Evolutionary conservation across 306 rosid genomes (phyloP).

Genomic region (Citrullus amarus): DNA sequence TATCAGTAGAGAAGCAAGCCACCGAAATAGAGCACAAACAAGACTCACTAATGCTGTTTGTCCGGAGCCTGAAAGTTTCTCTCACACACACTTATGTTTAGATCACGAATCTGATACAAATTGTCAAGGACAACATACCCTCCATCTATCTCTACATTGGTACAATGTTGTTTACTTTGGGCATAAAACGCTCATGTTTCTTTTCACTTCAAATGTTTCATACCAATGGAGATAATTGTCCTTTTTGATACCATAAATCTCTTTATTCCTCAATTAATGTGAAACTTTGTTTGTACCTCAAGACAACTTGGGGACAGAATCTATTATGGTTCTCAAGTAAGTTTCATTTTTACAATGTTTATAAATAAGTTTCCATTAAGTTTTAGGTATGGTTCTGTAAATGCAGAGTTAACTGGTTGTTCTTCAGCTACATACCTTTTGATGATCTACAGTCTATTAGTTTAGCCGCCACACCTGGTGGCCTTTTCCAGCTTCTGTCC

Average conservation of each 20-base stretch:
- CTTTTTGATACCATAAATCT: no score
- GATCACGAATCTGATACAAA: no score
- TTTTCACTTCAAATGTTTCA: no score
- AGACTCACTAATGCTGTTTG: no score
- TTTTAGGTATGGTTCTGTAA: not conserved
- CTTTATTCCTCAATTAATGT: not conserved
- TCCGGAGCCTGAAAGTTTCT: no score
- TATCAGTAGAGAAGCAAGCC: no score
- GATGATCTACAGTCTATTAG: conserved; percentile 51
- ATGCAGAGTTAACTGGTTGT: not conserved
- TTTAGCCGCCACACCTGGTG: conserved; percentile 84
- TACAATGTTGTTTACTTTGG: no score
- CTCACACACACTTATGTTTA: no score
- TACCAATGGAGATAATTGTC: no score
- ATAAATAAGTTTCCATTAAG: not conserved
- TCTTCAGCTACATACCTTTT: conserved; percentile 29
- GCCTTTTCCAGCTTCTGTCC: conserved; percentile 91
- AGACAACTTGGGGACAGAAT: not conserved
- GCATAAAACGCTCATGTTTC: no score
- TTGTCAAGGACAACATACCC: no score
- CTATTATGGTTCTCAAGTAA: not conserved
- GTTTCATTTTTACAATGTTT: not conserved
- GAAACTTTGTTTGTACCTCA: not conserved
- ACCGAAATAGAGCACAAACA: no score
- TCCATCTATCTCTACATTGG: not conserved